These are phyloP conservation scores for Leccinum subgranulosum DNA, from an alignment of 768 basidiomycete genomes.

Conservation along the genomic window DNA sequence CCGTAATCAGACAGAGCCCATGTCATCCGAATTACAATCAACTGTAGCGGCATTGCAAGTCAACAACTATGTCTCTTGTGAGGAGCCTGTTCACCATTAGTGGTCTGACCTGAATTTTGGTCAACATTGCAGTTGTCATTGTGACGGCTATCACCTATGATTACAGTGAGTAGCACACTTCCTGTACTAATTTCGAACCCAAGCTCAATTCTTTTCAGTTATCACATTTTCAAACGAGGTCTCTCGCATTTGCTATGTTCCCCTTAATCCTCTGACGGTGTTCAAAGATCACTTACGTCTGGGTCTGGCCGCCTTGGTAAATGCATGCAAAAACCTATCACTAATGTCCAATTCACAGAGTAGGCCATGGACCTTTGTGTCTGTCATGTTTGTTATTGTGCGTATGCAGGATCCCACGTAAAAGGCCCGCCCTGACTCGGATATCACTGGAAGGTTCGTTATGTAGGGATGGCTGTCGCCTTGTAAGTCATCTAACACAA, in stretches of 20 bases:
- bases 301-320: conserved; percentile 12
- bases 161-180: conserved; percentile 12
- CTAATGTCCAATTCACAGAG: conserved; percentile 9
- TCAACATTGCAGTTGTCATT: conserved; percentile 7
- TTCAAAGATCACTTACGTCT: conserved; percentile 13
- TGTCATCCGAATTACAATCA: conserved; percentile 14
- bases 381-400: conserved; percentile 13
- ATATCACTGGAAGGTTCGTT: conserved; percentile 14
- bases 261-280: not conserved
- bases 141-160: conserved; percentile 15
- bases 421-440: not conserved
- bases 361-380: conserved; percentile 13
- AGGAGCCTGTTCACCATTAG: not conserved
- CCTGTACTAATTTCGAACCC: not conserved
- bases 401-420: not conserved
- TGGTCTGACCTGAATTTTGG: not conserved
- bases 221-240: conserved; percentile 19
- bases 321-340: not conserved
- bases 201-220: conserved; percentile 2
- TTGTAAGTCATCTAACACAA: conserved; percentile 8
- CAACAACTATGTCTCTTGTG: conserved; percentile 10
- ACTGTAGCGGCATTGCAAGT: conserved; percentile 8
- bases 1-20: not conserved
- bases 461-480: conserved; percentile 6
- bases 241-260: not conserved